Evolutionary conservation across 2,329 filamentous ascomycete genomes (phyloP).

Genomic region (Aureobasidium leucospermi): DNA sequence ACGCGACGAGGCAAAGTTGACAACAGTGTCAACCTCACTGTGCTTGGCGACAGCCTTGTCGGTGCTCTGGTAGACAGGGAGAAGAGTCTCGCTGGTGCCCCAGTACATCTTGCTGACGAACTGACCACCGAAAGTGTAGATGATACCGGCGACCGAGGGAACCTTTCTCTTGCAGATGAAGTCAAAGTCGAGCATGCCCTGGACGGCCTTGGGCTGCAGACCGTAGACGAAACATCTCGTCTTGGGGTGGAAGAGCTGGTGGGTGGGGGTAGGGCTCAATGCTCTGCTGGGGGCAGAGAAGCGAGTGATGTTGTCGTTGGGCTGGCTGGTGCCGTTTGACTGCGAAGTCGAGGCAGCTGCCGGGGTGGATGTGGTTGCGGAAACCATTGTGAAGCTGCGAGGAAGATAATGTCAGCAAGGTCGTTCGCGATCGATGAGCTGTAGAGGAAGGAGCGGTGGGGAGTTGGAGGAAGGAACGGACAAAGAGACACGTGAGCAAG

Average conservation of each 20-base stretch:
- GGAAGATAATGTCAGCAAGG: not conserved
- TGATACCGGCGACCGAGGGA: constrained; percentile 95
- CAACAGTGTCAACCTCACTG: constrained; percentile 90
- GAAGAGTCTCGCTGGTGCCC: constrained; percentile 97
- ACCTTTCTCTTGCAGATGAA: constrained; percentile 99
- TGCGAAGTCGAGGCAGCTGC: constrained; percentile 21
- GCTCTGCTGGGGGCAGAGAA: constrained; percentile 90
- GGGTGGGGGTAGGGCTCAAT: constrained; percentile 76
- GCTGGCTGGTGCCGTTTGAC: constrained; percentile 22
- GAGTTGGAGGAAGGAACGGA: not conserved
- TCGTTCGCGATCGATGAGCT: not conserved
- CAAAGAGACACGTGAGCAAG: constrained; percentile 5
- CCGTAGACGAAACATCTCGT: constrained; percentile 99
- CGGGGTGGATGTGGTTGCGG: constrained; percentile 19
- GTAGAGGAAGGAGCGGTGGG: not conserved
- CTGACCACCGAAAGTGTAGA: constrained; percentile 99
- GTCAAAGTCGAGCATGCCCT: constrained; percentile 85
- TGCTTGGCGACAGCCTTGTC: constrained; percentile 94
- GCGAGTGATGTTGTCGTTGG: constrained; percentile 98
- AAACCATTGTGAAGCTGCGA: constrained; percentile 34
- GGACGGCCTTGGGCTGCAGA: constrained; percentile 74
- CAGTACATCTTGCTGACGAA: constrained; percentile 99
- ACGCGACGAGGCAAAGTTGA: constrained; percentile 99
- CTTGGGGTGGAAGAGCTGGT: constrained; percentile 98
- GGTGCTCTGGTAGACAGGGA: constrained; percentile 95